phyloP scores from a whole-genome alignment of 306 rosid species.

The Prunus persica region Prunus_persica_NCBIv2 NC_034014.1:23378501-23379000 shows the following conservation, averaged over 20 bases:
- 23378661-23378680: not conserved
- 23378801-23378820: constrained; percentile 10
- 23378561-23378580: too few relatives aligned
- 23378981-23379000: constrained; percentile 1
- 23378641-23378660: too few relatives aligned
- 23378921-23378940: not conserved
- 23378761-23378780: constrained; percentile 1
- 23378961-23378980: not conserved
- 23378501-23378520: too few relatives aligned
- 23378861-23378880: not conserved
- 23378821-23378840: not conserved
- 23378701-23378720: constrained; percentile 19
- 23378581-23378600: too few relatives aligned
- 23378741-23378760: constrained; percentile 18
- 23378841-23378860: not conserved
- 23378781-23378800: constrained; percentile 2
- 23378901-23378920: not conserved
- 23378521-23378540: too few relatives aligned
- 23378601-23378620: too few relatives aligned
- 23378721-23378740: constrained; percentile 21
- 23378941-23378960: not conserved
- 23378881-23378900: not conserved
- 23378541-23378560: too few relatives aligned
- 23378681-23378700: constrained; percentile 1
- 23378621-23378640: too few relatives aligned